Base-by-base conservation (phyloP, 202 grass and related monocot genomes). In the Cymbopogon flexuosus region DNA sequence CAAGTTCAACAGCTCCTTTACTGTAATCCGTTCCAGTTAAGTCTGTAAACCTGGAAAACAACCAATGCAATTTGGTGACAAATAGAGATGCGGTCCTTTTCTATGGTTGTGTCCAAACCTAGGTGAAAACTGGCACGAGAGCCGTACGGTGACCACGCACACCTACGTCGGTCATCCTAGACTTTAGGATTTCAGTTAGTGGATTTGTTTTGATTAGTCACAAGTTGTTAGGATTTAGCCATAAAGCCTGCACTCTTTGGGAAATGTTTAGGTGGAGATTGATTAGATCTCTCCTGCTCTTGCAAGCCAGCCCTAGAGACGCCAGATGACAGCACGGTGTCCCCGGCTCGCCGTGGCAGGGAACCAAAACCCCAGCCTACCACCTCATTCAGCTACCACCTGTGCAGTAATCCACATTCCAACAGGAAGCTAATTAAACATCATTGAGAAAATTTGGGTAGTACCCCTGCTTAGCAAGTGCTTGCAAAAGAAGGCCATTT, bases 1-100 rank as follows among this genome's bases (percentile, higher is more conserved):
- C 88, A 90, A 99, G 92, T 74, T 90, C 89, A 83, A 99, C 83
- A 58, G 96, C 96, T 37, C 88, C 96, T 87, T 99, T 93, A 87
- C 90, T 96, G 81, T 99, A 99, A 87, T 99, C 96, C 33, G 87
- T 96, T 81, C 96, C 96, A 22, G 92, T 99, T 84, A 99, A 85
- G 76, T 99, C 75, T 78, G 82, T 87, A 82, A 93, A 99, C 62
- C 96, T 99, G 84, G 4, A 57, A 75, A 47, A 73, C 45, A 58
- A 19, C 0, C 4, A 35, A 72, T 42, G 68, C 35, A 57, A 57
- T 62, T 81, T 81, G 18, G n/a, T 21, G 59, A 7, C 5, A 76
- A 40, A 30, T 14, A 13, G 23, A 29, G 24, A 62, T 62, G 58
- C 5, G 5, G 5, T 62, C 23, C 58, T 62, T 62, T 62, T 62